Base-by-base conservation (phyloP, 176 grass and related monocot genomes). In the Saccharum spontaneum region DNA sequence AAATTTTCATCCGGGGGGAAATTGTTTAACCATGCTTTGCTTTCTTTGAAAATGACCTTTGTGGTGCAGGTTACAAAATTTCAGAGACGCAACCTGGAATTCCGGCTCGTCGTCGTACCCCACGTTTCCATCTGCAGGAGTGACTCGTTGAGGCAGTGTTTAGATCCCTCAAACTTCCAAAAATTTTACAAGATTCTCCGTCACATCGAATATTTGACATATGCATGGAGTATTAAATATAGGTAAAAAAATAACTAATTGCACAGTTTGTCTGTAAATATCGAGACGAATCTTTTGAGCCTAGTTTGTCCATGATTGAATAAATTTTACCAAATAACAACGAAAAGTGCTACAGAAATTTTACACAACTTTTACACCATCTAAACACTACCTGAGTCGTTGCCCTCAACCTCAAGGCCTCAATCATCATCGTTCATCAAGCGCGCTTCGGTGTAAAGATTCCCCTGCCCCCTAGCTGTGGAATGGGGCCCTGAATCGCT, bases 351-450 rank as follows among this genome's bases (percentile, higher is more conserved):
- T n/a, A n/a, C n/a, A n/a, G n/a, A n/a, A n/a, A n/a, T n/a, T n/a
- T n/a, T n/a, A n/a, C n/a, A n/a, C n/a, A n/a, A n/a, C n/a, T n/a
- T n/a, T n/a, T n/a, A n/a, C n/a, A n/a, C n/a, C n/a, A n/a, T n/a
- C n/a, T n/a, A n/a, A n/a, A n/a, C n/a, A n/a, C n/a, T n/a, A n/a
- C n/a, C n/a, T n/a, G n/a, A 28, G 28, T 28, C 28, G 28, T 28
- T 28, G 83, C 66, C 71, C 67, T 59, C 55, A 12, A 2, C 10
- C 8, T 8, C 45, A 22, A 57, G 52, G 52, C 38, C 80, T 81
- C 79, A 91, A 88, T 94, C 86, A 91, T 80, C 22, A 15, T 73
- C 79, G 80, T 84, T 94, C 86, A 91, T 80, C 22, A 15, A 15
- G 28, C 68, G 81, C 49, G 57, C 82, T 82, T 90, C 68, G 86